Conservation (phyloP, 805 yeast genomes). For the Saccharomyces jurei region DNA sequence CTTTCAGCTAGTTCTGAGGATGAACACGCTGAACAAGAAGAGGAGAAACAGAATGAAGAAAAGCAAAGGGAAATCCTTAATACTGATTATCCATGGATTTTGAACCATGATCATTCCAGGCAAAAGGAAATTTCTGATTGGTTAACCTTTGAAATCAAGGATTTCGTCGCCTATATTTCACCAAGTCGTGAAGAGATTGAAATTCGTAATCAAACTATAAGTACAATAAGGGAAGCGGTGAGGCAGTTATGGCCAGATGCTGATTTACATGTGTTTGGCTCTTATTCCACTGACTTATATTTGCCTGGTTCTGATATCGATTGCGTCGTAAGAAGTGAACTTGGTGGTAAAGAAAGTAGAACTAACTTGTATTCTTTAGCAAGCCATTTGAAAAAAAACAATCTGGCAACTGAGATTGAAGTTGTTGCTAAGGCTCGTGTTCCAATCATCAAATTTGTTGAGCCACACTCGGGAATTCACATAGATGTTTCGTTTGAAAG, state of each 20-base stretch:
- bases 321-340: slow-evolving; percentile 68
- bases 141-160: slow-evolving; percentile 78
- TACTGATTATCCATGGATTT: slow-evolving; percentile 59
- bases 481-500: slow-evolving; percentile 89
- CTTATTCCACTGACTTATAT: slow-evolving; percentile 86
- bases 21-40: slow-evolving; percentile 8
- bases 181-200: slow-evolving; percentile 71
- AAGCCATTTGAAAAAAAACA: slow-evolving; percentile 51
- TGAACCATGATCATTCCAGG: slow-evolving; percentile 65
- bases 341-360: slow-evolving; percentile 51
- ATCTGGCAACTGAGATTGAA: slow-evolving; percentile 64
- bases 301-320: slow-evolving; percentile 95
- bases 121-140: slow-evolving; percentile 78
- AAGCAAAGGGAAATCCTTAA: slow-evolving; percentile 12
- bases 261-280: slow-evolving; percentile 81
- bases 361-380: slow-evolving; percentile 66
- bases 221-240: slow-evolving; percentile 46
- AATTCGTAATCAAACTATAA: slow-evolving; percentile 57
- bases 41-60: slow-evolving; percentile 3
- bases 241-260: slow-evolving; percentile 66
- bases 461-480: slow-evolving; percentile 58
- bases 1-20: slow-evolving; percentile 30
- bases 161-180: slow-evolving; percentile 76
- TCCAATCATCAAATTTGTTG: slow-evolving; percentile 88
- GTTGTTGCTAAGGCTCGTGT: slow-evolving; percentile 87